Conservation (phyloP, 108 stramenopile species). For the Skeletonema menzelii region DNA sequence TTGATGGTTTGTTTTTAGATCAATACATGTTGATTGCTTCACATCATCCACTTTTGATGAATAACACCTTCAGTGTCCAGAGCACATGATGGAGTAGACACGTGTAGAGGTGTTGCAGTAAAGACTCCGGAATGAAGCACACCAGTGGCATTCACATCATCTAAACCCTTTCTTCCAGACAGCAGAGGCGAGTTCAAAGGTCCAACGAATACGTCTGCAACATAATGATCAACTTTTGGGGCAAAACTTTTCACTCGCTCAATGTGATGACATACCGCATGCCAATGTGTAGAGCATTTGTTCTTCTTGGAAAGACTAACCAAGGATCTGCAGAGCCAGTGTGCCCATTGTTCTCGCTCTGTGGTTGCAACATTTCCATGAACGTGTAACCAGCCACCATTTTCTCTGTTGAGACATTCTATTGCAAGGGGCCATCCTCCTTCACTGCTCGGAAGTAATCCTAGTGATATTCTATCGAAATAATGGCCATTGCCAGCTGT, state of each 20-base stretch:
- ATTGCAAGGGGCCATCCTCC: constrained; percentile 90
- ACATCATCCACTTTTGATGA: constrained; percentile 73
- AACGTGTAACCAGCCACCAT: constrained; percentile 90
- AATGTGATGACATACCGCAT: constrained; percentile 67
- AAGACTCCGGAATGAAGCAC: constrained; percentile 39
- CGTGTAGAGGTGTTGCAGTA: constrained; percentile 4
- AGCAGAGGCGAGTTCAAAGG: constrained; percentile 23
- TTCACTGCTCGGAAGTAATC: constrained; percentile 92
- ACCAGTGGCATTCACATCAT: constrained; percentile 14
- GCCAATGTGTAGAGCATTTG: constrained; percentile 47
- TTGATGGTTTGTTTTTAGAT: background rate
- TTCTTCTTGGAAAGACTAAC: constrained; percentile 12
- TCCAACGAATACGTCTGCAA: constrained; percentile 87
- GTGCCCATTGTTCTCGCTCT: constrained; percentile 65
- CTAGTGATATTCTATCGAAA: constrained; percentile 91
- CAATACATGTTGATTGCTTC: background rate
- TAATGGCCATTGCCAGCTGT: constrained; percentile 12
- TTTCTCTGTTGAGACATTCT: constrained; percentile 49
- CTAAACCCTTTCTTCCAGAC: background rate
- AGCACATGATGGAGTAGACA: constrained; percentile 68
- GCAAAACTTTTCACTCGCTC: constrained; percentile 94
- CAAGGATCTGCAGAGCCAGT: constrained; percentile 65
- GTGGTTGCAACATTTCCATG: constrained; percentile 87
- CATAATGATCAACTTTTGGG: constrained; percentile 81
- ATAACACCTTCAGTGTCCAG: constrained; percentile 60